Evolutionary conservation across 2,329 filamentous ascomycete genomes (phyloP).

Genomic region (Tothia fuscella): DNA sequence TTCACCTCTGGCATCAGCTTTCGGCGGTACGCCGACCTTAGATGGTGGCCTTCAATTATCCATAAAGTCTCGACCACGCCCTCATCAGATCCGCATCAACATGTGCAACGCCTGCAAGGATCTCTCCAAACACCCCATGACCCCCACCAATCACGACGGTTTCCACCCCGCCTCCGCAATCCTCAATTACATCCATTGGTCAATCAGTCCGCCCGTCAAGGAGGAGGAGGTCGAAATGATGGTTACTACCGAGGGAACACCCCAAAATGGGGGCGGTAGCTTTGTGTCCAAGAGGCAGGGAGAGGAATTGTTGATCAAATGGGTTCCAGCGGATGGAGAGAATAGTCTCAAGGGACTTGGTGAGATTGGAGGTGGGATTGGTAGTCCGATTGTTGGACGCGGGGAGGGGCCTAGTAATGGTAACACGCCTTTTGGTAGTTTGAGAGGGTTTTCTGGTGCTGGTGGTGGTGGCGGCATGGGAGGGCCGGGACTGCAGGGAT

Average conservation of each 20-base stretch:
- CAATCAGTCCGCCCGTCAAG: slow-evolving; percentile 36
- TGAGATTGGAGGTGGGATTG: slow-evolving; percentile 6
- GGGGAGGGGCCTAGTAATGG: slow-evolving; percentile 7
- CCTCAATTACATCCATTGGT: slow-evolving; percentile 42
- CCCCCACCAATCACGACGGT: slow-evolving; percentile 39
- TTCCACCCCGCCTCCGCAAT: slow-evolving; percentile 59
- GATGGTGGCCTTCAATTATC: background rate
- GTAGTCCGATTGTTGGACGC: slow-evolving; percentile 10
- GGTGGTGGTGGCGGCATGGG: slow-evolving; percentile 1
- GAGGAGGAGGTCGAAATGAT: slow-evolving; percentile 66
- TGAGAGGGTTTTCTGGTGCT: background rate
- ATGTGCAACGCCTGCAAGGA: slow-evolving; percentile 54
- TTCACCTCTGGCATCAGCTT: background rate
- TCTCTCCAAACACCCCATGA: slow-evolving; percentile 32
- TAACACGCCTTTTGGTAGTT: slow-evolving; percentile 9
- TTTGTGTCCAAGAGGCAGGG: slow-evolving; percentile 50
- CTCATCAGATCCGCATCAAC: slow-evolving; percentile 13
- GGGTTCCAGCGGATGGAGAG: slow-evolving; percentile 1
- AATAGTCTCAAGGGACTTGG: background rate
- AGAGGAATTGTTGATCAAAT: slow-evolving; percentile 6
- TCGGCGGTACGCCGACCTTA: background rate
- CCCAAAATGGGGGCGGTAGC: slow-evolving; percentile 77
- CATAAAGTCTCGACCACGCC: background rate
- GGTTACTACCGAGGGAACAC: slow-evolving; percentile 81
- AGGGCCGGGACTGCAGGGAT: too few relatives aligned